A percentile compares a stretch with the other conserved stretches of the same genome.
These are phyloP conservation scores for Vicia faba DNA, from an alignment of 306 rosid genomes.

Conservation along the genomic window DNA sequence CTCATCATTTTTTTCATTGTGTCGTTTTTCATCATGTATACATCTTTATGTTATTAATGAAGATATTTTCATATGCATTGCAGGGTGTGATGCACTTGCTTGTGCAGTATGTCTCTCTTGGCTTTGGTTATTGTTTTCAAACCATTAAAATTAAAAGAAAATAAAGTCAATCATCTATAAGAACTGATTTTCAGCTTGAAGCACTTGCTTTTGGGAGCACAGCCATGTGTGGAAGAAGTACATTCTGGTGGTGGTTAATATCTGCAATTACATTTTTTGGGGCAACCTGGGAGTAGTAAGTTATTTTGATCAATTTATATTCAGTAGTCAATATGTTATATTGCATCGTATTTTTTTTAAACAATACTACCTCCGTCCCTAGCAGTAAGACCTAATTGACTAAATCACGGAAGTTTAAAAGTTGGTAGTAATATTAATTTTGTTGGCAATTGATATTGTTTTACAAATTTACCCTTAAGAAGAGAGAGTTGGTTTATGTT, in stretches of 20 bases:
- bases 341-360: not conserved
- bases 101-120: constrained; percentile 71
- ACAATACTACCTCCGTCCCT: not conserved
- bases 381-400: not conserved
- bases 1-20: constrained; percentile 16
- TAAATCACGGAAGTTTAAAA: not conserved
- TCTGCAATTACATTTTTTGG: constrained; percentile 89
- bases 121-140: constrained; percentile 32
- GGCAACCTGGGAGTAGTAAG: constrained; percentile 99
- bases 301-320: constrained; percentile 37
- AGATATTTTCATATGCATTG: constrained; percentile 46
- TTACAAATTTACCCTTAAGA: not conserved
- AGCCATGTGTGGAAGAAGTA: constrained; percentile 79
- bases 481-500: not conserved
- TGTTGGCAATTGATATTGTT: not conserved
- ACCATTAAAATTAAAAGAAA: constrained; percentile 34
- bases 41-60: constrained; percentile 36
- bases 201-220: constrained; percentile 93
- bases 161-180: constrained; percentile 34
- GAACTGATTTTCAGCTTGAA: constrained; percentile 65
- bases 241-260: constrained; percentile 96
- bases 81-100: constrained; percentile 99
- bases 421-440: not conserved
- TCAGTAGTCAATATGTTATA: not conserved
- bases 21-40: constrained; percentile 2